These are phyloP conservation scores for Yarrowia sp. DNA, from an alignment of 805 yeast genomes.

Conservation along the genomic window DNA sequence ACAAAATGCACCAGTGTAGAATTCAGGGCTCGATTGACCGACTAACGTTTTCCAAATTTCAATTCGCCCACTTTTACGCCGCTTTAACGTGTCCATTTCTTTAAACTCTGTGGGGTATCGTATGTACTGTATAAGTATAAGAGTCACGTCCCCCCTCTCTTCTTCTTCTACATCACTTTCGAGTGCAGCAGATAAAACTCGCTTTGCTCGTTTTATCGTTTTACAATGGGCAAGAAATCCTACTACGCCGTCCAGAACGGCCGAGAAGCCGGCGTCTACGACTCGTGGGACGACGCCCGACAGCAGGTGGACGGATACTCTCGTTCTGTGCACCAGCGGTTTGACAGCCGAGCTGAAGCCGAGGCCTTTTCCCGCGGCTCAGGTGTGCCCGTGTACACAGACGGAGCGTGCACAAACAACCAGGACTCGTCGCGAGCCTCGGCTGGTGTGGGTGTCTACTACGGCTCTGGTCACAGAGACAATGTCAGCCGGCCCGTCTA, in stretches of 20 bases:
- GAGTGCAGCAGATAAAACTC: too few species aligned
- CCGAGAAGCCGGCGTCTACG: conserved; percentile 5
- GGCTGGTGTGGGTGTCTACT: conserved; percentile 19
- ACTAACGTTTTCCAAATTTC: too few species aligned
- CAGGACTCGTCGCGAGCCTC: not conserved
- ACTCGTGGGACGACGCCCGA: not conserved
- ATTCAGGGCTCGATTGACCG: too few species aligned
- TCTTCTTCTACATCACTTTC: too few species aligned
- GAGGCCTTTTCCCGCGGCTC: not conserved
- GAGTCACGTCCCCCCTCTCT: too few species aligned
- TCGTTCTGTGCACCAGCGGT: not conserved
- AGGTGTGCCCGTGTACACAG: conserved; percentile 22
- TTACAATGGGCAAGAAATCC: not conserved
- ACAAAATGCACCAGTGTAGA: too few species aligned
- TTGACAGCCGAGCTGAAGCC: not conserved
- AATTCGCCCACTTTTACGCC: too few species aligned
- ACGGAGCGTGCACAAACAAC: conserved; percentile 15
- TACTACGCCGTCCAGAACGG: conserved; percentile 16
- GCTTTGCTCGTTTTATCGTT: too few species aligned
- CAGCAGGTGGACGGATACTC: not conserved
- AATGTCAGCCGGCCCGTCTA: conserved; percentile 2
- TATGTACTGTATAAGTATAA: too few species aligned
- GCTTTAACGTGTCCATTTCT: too few species aligned
- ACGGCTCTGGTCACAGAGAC: not conserved
- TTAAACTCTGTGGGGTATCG: too few species aligned